These are phyloP conservation scores for Pseudogymnoascus sp. DNA, from an alignment of 2,329 filamentous ascomycete genomes.

Conservation along the genomic window DNA sequence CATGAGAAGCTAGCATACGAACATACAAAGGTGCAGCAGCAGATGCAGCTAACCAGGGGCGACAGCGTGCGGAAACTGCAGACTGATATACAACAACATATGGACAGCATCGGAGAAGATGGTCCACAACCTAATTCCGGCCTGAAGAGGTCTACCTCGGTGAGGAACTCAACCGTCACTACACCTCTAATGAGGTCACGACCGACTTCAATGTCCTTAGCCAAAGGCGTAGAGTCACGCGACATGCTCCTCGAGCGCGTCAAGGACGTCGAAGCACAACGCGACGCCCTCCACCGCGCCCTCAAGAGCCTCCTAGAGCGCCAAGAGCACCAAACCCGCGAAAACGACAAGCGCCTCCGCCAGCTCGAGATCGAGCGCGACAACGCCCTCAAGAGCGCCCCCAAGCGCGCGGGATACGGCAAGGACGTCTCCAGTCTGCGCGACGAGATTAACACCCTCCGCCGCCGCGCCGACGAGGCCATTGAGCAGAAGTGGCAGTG, in stretches of 20 bases:
- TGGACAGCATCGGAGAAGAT: conserved; percentile 52
- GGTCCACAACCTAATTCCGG: conserved; percentile 44
- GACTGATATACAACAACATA: conserved; percentile 35
- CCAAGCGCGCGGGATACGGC: conserved; percentile 71
- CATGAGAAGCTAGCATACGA: conserved; percentile 70
- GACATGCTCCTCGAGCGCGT: conserved; percentile 69
- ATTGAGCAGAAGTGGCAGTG: conserved; percentile 94
- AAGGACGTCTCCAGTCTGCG: conserved; percentile 72
- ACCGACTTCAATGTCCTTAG: conserved; percentile 8
- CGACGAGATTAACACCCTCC: conserved; percentile 74
- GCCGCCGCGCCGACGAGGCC: conserved; percentile 84
- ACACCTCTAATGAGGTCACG: neutral
- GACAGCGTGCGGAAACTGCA: conserved; percentile 35
- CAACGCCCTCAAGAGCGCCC: conserved; percentile 58
- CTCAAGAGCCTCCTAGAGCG: conserved; percentile 78
- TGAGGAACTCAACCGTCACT: conserved; percentile 21
- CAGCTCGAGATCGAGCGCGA: conserved; percentile 72
- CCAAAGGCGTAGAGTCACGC: conserved; percentile 39
- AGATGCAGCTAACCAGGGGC: neutral
- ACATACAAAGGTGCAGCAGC: conserved; percentile 14
- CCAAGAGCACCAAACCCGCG: conserved; percentile 74
- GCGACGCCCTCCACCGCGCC: conserved; percentile 83
- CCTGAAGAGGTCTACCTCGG: conserved; percentile 51
- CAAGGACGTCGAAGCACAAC: conserved; percentile 88
- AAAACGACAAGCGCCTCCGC: conserved; percentile 73